Evolutionary conservation across 495 filamentous ascomycete genomes (phyloP), one percentile per base, ranked within the genome.

Genomic region (Evernia prunastri): DNA sequence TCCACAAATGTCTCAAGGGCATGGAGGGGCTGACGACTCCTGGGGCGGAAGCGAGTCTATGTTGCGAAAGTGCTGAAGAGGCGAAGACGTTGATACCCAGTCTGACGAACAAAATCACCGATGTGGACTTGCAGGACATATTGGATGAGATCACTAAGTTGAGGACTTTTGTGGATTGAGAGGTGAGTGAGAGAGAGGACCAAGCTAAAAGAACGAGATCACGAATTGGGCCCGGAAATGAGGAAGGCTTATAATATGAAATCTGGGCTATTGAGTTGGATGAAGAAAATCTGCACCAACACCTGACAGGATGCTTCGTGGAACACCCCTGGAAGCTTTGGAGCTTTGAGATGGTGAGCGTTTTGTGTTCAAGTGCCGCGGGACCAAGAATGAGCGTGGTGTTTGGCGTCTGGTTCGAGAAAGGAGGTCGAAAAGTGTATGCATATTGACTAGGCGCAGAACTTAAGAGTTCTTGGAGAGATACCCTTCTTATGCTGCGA

Each of bases 1-100:
- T 33, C 56, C 37, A 23, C 12, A n/a, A 11, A 6, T 29, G 33
- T 39, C 58, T 42, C 11, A 6, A 31, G 12, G 23, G 17, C 17
- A 25, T 0, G 35, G 10, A 18, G 35, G 18, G 27, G 45, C 57
- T 64, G 54, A 72, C 67, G 45, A 57, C 15, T 43, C 37, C 69
- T 54, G 58, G 58, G 37, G 58, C 31, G 33, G 33, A n/a, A 95
- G 93, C 90, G 9, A 91, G 90, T 62, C 80, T 98, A 29, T 96
- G 91, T 76, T 96, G 91, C 71, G 92, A 96, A 68, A 87, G 83
- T 29, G 87, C 89, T 49, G 95, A 98, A 68, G 94, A 98, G 79
- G 95, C 94, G 68, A 96, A 96, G 80, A 96, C 90, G 12, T 81
- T 98, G 54, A 96, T 98, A 62, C 94, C 94, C 0, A 96, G 90